phyloP scores from a whole-genome alignment of 176 grass and related monocot species.

The sorghum (Sorghum bicolor) region DNA sequence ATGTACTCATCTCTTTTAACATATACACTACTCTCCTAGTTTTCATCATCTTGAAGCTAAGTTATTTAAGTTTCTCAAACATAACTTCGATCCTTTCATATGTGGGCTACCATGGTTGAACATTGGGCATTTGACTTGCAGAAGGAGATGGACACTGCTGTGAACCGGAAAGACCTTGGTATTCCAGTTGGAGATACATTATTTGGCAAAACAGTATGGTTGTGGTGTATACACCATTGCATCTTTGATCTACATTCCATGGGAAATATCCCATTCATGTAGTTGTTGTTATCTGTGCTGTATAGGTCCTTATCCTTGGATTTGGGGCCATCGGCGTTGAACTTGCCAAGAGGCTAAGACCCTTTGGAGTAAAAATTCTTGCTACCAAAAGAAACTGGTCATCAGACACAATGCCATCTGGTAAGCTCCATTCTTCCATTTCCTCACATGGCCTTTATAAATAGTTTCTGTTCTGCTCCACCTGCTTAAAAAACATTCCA shows the following conservation, averaged over 20 bases:
- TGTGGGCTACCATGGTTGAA: constrained; percentile 14
- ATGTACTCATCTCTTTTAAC: neutral
- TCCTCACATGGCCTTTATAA: constrained; percentile 9
- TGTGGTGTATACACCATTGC: constrained; percentile 4
- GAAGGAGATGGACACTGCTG: constrained; percentile 77
- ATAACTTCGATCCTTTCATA: neutral
- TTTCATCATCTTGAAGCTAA: constrained; percentile 12
- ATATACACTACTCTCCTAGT: neutral
- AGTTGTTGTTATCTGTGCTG: constrained; percentile 12
- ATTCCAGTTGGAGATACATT: constrained; percentile 79
- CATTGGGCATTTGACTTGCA: constrained; percentile 40
- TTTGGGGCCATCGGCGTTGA: constrained; percentile 89
- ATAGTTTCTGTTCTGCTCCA: constrained; percentile 1
- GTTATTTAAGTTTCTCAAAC: constrained; percentile 1
- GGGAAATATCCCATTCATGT: constrained; percentile 14
- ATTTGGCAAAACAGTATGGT: constrained; percentile 84
- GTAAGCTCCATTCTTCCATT: constrained; percentile 35
- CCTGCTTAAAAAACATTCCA: constrained; percentile 31
- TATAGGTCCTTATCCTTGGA: constrained; percentile 83
- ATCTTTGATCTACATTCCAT: constrained; percentile 16
- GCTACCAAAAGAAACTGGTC: constrained; percentile 90
- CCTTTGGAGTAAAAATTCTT: constrained; percentile 90
- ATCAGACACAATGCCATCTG: constrained; percentile 43
- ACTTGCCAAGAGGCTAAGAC: constrained; percentile 72
- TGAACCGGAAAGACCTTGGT: constrained; percentile 66